Conservation (phyloP, 495 filamentous ascomycete genomes). For the Penicillium bialowiezense region DNA sequence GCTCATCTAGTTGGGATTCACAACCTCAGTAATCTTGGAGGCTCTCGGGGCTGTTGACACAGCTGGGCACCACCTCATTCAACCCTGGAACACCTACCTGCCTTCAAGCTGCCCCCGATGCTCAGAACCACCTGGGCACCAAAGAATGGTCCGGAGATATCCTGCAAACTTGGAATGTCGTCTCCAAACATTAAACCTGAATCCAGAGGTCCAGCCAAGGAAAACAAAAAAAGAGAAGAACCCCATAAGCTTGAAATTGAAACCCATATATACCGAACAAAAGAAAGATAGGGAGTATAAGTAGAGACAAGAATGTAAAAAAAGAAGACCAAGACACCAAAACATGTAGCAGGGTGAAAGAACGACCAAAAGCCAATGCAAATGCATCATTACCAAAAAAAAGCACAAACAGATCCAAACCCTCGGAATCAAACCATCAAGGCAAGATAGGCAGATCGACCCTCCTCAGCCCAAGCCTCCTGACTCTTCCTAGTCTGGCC, state of each 20-base stretch:
- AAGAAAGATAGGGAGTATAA: conserved; percentile 8
- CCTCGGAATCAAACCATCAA: conserved; percentile 7
- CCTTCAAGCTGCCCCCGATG: too few relatives aligned
- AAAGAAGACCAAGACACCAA: conserved; percentile 11
- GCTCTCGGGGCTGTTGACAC: too few relatives aligned
- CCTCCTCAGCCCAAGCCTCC: conserved; percentile 17
- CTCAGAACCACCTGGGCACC: too few relatives aligned
- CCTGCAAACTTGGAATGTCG: too few relatives aligned
- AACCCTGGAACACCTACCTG: too few relatives aligned
- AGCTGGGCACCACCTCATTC: too few relatives aligned
- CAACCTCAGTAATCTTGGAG: too few relatives aligned
- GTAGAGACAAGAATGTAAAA: conserved; percentile 9
- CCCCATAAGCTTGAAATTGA: conserved; percentile 15
- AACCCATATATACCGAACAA: conserved; percentile 34
- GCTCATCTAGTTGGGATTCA: too few relatives aligned
- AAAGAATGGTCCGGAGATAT: too few relatives aligned
- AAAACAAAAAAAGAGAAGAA: conserved; percentile 7
- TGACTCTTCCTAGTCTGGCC: conserved; percentile 54
- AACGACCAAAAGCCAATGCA: conserved; percentile 1
- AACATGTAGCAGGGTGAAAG: neutral
- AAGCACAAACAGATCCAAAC: neutral
- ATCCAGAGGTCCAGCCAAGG: neutral
- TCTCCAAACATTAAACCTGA: too few relatives aligned
- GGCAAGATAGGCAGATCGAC: conserved; percentile 25
- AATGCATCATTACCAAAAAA: conserved; percentile 8